phyloP scores from a whole-genome alignment of 1,284 basidiomycete species.

The Naganishia sp. region DNA sequence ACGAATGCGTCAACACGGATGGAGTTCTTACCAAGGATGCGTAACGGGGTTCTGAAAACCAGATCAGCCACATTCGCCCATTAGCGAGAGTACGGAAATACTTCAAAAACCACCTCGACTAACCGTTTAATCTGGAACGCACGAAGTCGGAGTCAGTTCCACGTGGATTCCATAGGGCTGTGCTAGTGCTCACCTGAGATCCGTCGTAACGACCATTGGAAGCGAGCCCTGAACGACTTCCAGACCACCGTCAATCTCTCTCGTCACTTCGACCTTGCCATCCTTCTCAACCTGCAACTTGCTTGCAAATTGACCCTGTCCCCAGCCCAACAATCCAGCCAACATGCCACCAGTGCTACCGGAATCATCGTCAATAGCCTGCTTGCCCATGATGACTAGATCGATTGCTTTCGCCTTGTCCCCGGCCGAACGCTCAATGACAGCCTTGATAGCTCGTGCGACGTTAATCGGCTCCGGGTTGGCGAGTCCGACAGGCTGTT shows the following conservation, averaged over 20 bases:
- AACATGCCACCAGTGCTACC: slow-evolving; percentile 99
- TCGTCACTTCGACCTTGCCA: slow-evolving; percentile 71
- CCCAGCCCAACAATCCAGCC: slow-evolving; percentile 87
- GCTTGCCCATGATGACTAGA: slow-evolving; percentile 95
- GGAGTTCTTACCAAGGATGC: slow-evolving; percentile 64
- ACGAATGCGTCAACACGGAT: neutral
- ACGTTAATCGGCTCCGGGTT: slow-evolving; percentile 58
- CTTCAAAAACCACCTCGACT: neutral
- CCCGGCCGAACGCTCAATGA: slow-evolving; percentile 63
- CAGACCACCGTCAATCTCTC: slow-evolving; percentile 94
- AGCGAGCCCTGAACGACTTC: slow-evolving; percentile 79
- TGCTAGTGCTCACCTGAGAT: slow-evolving; percentile 72
- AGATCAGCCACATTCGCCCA: slow-evolving; percentile 26
- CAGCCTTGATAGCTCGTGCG: slow-evolving; percentile 70
- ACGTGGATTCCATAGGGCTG: slow-evolving; percentile 34
- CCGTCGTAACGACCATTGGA: slow-evolving; percentile 89
- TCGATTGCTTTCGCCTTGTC: slow-evolving; percentile 69
- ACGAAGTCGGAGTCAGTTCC: neutral
- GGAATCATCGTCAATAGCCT: slow-evolving; percentile 96
- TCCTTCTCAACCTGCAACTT: slow-evolving; percentile 76
- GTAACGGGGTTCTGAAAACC: slow-evolving; percentile 77
- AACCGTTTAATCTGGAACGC: slow-evolving; percentile 48
- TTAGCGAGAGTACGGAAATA: slow-evolving; percentile 60
- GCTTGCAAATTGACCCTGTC: slow-evolving; percentile 93
- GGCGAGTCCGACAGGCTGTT: slow-evolving; percentile 76